Percentiles rank a stretch among this genome's conserved stretches.
Evolutionary conservation across 352 stramenopile genomes (phyloP).

Genomic region (Nothophytophthora sp.): DNA sequence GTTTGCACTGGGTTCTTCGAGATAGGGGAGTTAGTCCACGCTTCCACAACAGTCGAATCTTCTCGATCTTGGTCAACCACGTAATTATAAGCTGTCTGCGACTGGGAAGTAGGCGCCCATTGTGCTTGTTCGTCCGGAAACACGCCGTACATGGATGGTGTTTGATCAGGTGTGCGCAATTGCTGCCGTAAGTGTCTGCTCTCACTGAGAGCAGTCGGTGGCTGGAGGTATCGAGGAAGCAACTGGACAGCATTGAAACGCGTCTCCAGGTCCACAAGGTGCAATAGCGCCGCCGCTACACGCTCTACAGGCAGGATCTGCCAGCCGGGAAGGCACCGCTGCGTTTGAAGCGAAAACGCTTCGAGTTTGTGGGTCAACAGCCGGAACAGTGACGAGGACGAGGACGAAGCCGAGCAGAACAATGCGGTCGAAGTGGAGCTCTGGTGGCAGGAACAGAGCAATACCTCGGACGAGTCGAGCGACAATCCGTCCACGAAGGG

Average conservation of each 20-base stretch:
- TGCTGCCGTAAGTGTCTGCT: conserved; percentile 2
- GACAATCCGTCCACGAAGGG: conserved; percentile 66
- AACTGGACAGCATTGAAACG: conserved; percentile 49
- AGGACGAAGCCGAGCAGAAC: conserved; percentile 29
- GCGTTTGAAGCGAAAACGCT: conserved; percentile 46
- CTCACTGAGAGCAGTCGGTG: conserved; percentile 7
- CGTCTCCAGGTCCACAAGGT: conserved; percentile 60
- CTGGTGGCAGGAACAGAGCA: conserved; percentile 66
- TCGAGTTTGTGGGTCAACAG: conserved; percentile 56
- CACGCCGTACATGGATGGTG: conserved; percentile 5
- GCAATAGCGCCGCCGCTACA: conserved; percentile 51
- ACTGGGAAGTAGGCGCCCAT: not conserved
- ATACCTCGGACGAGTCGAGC: conserved; percentile 65
- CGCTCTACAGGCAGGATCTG: conserved; percentile 55
- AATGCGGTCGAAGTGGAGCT: conserved; percentile 18
- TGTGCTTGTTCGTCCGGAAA: conserved; percentile 21
- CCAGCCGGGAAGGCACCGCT: conserved; percentile 43
- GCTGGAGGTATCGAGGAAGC: conserved; percentile 55
- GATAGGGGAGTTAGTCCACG: conserved; percentile 21
- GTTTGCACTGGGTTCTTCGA: not conserved
- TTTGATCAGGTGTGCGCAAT: not conserved
- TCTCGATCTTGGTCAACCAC: not conserved
- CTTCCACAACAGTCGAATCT: conserved; percentile 12
- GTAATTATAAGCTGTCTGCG: not conserved
- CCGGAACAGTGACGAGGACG: conserved; percentile 52